Conservation (phyloP, 179 eudicot species). For the Spergularia azorica region DNA sequence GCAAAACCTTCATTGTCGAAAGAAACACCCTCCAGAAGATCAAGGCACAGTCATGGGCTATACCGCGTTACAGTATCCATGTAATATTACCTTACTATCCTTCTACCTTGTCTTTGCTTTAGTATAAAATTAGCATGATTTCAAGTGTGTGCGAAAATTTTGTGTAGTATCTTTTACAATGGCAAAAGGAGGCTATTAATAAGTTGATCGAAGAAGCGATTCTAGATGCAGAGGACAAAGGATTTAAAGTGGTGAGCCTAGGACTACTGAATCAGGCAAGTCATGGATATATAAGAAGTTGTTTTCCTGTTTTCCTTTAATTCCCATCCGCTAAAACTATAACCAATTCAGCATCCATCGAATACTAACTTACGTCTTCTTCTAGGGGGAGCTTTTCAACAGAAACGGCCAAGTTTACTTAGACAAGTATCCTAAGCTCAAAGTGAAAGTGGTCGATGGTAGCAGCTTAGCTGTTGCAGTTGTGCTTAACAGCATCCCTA, state of each 20-base stretch:
- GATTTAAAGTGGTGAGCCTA: slow-evolving; percentile 70
- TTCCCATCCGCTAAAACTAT: not conserved
- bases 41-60: slow-evolving; percentile 72
- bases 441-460: slow-evolving; percentile 66
- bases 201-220: slow-evolving; percentile 67
- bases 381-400: slow-evolving; percentile 47
- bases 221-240: slow-evolving; percentile 66
- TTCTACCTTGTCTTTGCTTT: not conserved
- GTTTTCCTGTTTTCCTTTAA: not conserved
- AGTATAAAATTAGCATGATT: not conserved
- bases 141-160: not conserved
- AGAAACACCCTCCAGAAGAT: slow-evolving; percentile 54
- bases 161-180: slow-evolving; percentile 53
- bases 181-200: slow-evolving; percentile 56
- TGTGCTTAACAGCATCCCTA: slow-evolving; percentile 58
- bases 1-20: slow-evolving; percentile 51
- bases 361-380: not conserved
- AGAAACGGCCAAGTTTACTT: slow-evolving; percentile 53
- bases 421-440: slow-evolving; percentile 49
- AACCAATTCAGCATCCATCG: not conserved
- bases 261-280: slow-evolving; percentile 80
- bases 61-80: slow-evolving; percentile 53
- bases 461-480: slow-evolving; percentile 60
- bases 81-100: slow-evolving; percentile 10
- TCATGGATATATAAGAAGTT: no score